Evolutionary conservation across 208 protist species (phyloP).

Genomic region (Strigomonas galati): DNA sequence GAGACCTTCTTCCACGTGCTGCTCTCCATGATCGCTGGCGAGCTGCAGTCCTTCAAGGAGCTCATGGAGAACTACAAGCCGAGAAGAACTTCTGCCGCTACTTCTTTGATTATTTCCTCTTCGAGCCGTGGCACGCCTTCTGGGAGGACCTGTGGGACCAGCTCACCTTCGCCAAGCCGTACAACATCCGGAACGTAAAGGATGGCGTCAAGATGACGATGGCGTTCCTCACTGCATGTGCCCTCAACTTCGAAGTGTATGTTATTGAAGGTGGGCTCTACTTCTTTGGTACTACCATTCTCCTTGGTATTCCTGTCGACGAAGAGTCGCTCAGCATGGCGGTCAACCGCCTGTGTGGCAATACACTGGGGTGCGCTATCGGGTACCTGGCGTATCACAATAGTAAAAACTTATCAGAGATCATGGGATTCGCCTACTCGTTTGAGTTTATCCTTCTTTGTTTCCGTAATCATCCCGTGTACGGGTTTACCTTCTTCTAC

Average conservation of each 20-base stretch:
- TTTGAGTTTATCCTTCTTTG: slow-evolving; percentile 30
- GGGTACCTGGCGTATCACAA: slow-evolving; percentile 39
- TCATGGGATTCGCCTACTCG: slow-evolving; percentile 18
- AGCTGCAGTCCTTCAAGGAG: slow-evolving; percentile 32
- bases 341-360: slow-evolving; percentile 33
- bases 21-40: slow-evolving; percentile 33
- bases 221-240: slow-evolving; percentile 37
- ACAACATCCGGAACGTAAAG: slow-evolving; percentile 44
- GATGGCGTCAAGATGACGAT: slow-evolving; percentile 54
- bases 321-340: slow-evolving; percentile 42
- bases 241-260: slow-evolving; percentile 38
- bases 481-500: slow-evolving; percentile 39
- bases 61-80: slow-evolving; percentile 40
- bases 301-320: slow-evolving; percentile 48
- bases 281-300: slow-evolving; percentile 59
- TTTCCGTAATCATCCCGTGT: slow-evolving; percentile 31
- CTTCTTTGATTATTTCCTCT: slow-evolving; percentile 36
- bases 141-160: slow-evolving; percentile 41
- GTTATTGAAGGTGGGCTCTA: slow-evolving; percentile 28
- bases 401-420: slow-evolving; percentile 21
- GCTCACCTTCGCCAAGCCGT: slow-evolving; percentile 37
- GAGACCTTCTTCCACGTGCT: slow-evolving; percentile 30
- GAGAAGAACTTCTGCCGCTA: slow-evolving; percentile 24
- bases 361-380: slow-evolving; percentile 31
- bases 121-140: slow-evolving; percentile 54